A percentile compares a stretch with the other conserved stretches of the same genome.
Conservation (phyloP, 352 stramenopile genomes). For the Phytopythium mirpurense region DNA sequence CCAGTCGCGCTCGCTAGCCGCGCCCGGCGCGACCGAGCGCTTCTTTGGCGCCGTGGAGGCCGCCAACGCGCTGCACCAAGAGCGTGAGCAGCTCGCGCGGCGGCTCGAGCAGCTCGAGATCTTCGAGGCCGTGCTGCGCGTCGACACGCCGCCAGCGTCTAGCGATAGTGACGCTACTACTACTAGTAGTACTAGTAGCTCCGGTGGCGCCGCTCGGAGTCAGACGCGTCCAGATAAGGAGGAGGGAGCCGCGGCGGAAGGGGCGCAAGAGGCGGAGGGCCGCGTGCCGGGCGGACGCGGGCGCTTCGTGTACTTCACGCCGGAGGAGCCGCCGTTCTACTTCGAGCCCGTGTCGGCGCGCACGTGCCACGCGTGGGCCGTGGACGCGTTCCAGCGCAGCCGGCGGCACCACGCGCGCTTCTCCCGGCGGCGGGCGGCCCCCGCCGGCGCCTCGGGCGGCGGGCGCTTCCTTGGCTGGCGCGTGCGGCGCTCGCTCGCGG, state of each 20-base stretch:
- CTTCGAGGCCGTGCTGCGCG: slow-evolving; percentile 21
- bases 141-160: slow-evolving; percentile 13
- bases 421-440: slow-evolving; percentile 10
- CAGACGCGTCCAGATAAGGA: too few species aligned
- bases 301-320: slow-evolving; percentile 30
- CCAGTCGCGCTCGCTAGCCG: slow-evolving; percentile 3
- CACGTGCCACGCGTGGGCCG: slow-evolving; percentile 21
- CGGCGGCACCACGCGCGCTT: slow-evolving; percentile 22
- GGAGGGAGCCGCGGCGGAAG: too few species aligned
- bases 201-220: too few species aligned
- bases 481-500: slow-evolving; percentile 26
- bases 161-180: slow-evolving; percentile 6
- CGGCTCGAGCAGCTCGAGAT: slow-evolving; percentile 27
- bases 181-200: too few species aligned
- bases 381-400: slow-evolving; percentile 18
- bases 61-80: slow-evolving; percentile 22
- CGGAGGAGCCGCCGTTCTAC: slow-evolving; percentile 38
- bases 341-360: slow-evolving; percentile 24
- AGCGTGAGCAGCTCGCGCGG: slow-evolving; percentile 20
- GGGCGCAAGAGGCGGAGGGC: slow-evolving; percentile 5
- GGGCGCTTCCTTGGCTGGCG: slow-evolving; percentile 35
- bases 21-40: background rate
- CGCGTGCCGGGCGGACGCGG: slow-evolving; percentile 14
- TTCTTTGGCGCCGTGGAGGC: slow-evolving; percentile 21
- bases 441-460: too few species aligned